Evolutionary conservation across 1,284 basidiomycete genomes (phyloP).

Genomic region (Leccinum pseudoinsigne): DNA sequence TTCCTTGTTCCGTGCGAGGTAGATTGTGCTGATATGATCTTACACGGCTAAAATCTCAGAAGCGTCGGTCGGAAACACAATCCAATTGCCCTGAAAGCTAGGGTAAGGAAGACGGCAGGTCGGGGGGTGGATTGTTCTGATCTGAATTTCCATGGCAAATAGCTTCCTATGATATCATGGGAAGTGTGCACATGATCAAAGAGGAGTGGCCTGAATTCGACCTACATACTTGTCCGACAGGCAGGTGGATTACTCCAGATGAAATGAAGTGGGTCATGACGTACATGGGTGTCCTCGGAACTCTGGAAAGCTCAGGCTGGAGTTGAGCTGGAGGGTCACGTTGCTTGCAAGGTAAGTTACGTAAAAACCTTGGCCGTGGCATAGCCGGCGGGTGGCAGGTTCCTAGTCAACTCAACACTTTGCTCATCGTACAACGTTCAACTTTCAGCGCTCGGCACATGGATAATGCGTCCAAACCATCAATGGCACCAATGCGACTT

Average conservation of each 20-base stretch:
- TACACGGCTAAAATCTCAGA: neutral
- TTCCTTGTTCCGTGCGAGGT: neutral
- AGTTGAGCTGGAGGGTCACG: neutral
- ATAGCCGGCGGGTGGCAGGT: neutral
- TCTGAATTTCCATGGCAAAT: constrained; percentile 4
- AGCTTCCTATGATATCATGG: constrained; percentile 5
- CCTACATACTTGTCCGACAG: constrained; percentile 5
- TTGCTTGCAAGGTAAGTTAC: constrained; percentile 3
- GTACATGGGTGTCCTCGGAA: constrained; percentile 4
- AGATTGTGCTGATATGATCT: neutral
- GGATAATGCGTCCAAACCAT: neutral
- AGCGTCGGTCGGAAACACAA: neutral
- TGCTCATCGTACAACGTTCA: neutral
- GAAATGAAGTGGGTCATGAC: constrained; percentile 8
- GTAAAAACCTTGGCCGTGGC: neutral
- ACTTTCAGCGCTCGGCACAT: neutral
- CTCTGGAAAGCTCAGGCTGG: neutral
- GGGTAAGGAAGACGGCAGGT: neutral
- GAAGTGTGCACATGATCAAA: constrained; percentile 8
- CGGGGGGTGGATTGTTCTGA: neutral
- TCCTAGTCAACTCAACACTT: neutral
- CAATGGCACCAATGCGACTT: neutral
- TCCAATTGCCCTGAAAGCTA: neutral
- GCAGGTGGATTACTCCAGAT: neutral
- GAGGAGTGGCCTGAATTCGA: constrained; percentile 1